These are phyloP conservation scores for Pneumocystis jirovecii DNA, from an alignment of 1,139 yeast species.

Conservation along the genomic window DNA sequence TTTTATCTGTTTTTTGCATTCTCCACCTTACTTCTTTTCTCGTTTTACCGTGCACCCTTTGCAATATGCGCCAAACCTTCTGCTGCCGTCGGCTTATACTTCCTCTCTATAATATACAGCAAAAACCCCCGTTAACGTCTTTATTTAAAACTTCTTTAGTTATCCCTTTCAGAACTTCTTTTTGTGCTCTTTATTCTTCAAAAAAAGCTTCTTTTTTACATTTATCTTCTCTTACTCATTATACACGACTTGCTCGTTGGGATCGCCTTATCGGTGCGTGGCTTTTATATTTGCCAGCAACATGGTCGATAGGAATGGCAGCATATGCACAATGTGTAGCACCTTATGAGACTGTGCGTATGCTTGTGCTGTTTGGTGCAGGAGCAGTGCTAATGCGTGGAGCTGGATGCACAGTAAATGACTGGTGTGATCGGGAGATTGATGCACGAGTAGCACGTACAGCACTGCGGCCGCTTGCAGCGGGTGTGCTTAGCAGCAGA, in stretches of 20 bases:
- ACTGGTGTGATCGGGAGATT: conserved; percentile 64
- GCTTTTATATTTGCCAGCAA: conserved; percentile 63
- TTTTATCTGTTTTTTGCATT: no score
- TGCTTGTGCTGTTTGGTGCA: conserved; percentile 44
- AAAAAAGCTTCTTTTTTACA: no score
- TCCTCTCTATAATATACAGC: no score
- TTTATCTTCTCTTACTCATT: conserved; percentile 19
- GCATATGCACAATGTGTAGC: conserved; percentile 63
- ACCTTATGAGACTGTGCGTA: conserved; percentile 38
- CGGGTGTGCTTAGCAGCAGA: conserved; percentile 58
- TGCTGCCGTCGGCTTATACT: no score
- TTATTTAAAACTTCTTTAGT: no score
- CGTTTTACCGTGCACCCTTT: no score
- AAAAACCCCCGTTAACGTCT: no score
- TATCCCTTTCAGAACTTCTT: no score
- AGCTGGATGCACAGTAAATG: conserved; percentile 95
- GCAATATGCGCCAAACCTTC: no score
- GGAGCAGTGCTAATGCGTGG: conserved; percentile 93
- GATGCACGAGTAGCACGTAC: conserved; percentile 82
- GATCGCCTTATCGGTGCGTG: conserved; percentile 93
- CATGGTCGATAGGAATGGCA: conserved; percentile 77
- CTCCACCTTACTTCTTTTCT: no score
- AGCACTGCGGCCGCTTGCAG: conserved; percentile 75
- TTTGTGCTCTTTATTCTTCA: no score
- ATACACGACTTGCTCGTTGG: conserved; percentile 76